phyloP scores from a whole-genome alignment of 2,329 filamentous ascomycete genomes.

The Sclerotinia borealis region DNA sequence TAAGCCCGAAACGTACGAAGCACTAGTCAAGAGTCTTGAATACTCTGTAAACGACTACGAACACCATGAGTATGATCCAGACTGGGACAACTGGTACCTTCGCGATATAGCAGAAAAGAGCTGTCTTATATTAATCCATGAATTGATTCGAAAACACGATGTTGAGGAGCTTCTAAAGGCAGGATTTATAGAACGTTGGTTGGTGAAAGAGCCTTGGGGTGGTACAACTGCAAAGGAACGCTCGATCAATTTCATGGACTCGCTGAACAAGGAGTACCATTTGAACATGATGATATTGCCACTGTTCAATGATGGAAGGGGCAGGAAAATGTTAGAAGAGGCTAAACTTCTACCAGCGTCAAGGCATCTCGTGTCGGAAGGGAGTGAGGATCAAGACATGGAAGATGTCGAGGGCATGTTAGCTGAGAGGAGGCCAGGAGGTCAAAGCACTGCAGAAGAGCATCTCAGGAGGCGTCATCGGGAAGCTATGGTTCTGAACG shows the following conservation, averaged over 20 bases:
- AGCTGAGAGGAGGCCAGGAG: slow-evolving; percentile 36
- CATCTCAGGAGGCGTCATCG: slow-evolving; percentile 68
- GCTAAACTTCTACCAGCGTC: slow-evolving; percentile 26
- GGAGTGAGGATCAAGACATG: slow-evolving; percentile 44
- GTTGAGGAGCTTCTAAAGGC: slow-evolving; percentile 53
- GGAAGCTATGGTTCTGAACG: slow-evolving; percentile 87
- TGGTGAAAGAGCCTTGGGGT: slow-evolving; percentile 68
- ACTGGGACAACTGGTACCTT: slow-evolving; percentile 58
- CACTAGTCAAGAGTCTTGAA: slow-evolving; percentile 55
- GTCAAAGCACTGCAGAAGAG: slow-evolving; percentile 61
- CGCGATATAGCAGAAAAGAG: slow-evolving; percentile 57
- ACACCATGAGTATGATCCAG: slow-evolving; percentile 47
- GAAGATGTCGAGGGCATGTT: slow-evolving; percentile 29
- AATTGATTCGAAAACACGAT: slow-evolving; percentile 49
- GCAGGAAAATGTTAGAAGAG: slow-evolving; percentile 25
- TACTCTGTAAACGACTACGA: slow-evolving; percentile 46
- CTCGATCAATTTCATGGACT: slow-evolving; percentile 44
- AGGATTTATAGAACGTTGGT: slow-evolving; percentile 65
- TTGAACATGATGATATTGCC: slow-evolving; percentile 43
- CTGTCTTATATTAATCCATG: slow-evolving; percentile 45
- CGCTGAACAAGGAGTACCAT: slow-evolving; percentile 21
- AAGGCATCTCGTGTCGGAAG: slow-evolving; percentile 38
- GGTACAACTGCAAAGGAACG: slow-evolving; percentile 46
- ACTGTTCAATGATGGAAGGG: slow-evolving; percentile 27
- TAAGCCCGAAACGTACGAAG: slow-evolving; percentile 34